Percentiles rank a stretch among this genome's conserved stretches.
phyloP scores from a whole-genome alignment of 2,329 filamentous ascomycete genomes.

The Rhynchosporium agropyri region DNA sequence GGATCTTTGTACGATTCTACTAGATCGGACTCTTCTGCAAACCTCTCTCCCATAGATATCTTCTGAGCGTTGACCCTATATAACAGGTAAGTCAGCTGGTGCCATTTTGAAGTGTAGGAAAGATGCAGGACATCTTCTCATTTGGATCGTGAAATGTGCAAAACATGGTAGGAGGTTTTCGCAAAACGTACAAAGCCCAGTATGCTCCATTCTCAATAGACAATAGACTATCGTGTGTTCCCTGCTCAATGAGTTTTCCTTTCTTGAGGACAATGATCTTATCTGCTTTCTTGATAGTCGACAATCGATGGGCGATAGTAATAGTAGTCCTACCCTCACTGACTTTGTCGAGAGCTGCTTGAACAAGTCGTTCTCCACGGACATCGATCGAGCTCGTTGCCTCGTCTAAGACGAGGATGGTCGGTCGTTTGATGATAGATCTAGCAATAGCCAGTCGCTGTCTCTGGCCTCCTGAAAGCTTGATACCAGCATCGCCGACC shows the following conservation, averaged over 20 bases:
- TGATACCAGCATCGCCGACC: constrained; percentile 77
- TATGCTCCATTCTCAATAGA: constrained; percentile 62
- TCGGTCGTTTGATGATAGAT: constrained; percentile 71
- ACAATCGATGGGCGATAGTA: constrained; percentile 66
- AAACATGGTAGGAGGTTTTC: too few relatives aligned
- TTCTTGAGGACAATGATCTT: constrained; percentile 76
- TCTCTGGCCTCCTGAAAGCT: constrained; percentile 62
- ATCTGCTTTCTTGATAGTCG: constrained; percentile 76
- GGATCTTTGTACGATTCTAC: constrained; percentile 32
- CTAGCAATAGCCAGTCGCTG: constrained; percentile 71
- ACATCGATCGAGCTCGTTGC: constrained; percentile 55
- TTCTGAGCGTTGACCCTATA: constrained; percentile 58
- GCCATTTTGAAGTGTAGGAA: too few relatives aligned
- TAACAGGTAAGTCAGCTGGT: too few relatives aligned
- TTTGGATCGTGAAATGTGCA: too few relatives aligned
- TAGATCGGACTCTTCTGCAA: constrained; percentile 35
- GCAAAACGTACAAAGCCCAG: constrained; percentile 50
- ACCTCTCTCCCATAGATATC: constrained; percentile 38
- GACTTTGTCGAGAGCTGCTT: constrained; percentile 57
- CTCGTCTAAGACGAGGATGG: constrained; percentile 73
- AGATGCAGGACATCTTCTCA: too few relatives aligned
- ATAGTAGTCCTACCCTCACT: constrained; percentile 62
- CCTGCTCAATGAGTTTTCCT: constrained; percentile 72
- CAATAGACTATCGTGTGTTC: constrained; percentile 74
- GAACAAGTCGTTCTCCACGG: constrained; percentile 55